A percentile compares a stretch with the other conserved stretches of the same genome.
Conservation (phyloP, 495 filamentous ascomycete species). For the Venustampulla echinocandica region DNA sequence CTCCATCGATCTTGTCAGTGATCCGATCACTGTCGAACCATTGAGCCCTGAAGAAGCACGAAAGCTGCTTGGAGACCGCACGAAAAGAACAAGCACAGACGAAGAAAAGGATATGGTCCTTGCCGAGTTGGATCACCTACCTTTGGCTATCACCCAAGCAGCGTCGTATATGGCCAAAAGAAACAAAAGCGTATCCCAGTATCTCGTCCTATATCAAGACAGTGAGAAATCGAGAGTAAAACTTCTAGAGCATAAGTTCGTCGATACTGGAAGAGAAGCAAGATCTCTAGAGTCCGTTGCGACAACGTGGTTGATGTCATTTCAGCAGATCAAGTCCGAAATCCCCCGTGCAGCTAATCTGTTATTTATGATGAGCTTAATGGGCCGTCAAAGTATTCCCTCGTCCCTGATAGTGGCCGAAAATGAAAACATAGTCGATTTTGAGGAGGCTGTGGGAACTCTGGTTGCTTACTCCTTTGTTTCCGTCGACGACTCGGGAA, state of each 20-base stretch:
- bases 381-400: conserved; percentile 28
- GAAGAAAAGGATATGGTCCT: conserved; percentile 3
- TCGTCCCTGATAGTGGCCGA: conserved; percentile 7
- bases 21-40: conserved; percentile 4
- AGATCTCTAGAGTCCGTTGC: conserved; percentile 26
- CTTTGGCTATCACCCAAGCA: conserved; percentile 30
- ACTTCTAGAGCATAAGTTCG: conserved; percentile 11
- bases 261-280: conserved; percentile 22
- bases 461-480: conserved; percentile 36
- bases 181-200: conserved; percentile 16
- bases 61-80: conserved; percentile 9
- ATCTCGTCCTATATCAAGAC: conserved; percentile 11
- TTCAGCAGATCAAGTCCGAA: conserved; percentile 31
- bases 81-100: conserved; percentile 9
- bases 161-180: conserved; percentile 27
- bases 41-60: conserved; percentile 9
- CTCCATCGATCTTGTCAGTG: conserved; percentile 19
- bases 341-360: conserved; percentile 20
- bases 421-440: background rate
- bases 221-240: background rate
- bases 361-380: conserved; percentile 24
- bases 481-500: conserved; percentile 12
- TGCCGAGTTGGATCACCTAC: conserved; percentile 25
- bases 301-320: conserved; percentile 41
- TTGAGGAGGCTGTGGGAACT: conserved; percentile 23